Evolutionary conservation across 192 early-diverging fungal genomes (phyloP), one percentile per base, ranked within the genome.

Genomic region (Mortierella claussenii): DNA sequence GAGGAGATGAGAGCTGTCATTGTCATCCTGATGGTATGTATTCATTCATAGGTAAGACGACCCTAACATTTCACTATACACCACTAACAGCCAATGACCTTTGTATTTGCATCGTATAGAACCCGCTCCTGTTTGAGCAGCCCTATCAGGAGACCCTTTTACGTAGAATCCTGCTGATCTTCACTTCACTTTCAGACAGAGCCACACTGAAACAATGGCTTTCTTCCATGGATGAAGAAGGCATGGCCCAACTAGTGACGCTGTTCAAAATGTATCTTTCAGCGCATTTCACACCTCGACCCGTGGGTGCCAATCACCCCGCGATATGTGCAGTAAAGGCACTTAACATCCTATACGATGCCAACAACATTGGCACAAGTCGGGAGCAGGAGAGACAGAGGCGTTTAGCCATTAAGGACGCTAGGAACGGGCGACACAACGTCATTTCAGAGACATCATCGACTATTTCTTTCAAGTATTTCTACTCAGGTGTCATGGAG

Each of bases 261-360:
- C 52, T 83, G 9, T 85, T 88, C 63, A 80, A 83, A 30, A 49
- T 45, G 36, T 90, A 87, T 55, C 56, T 90, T 20, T 69, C 52
- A 11, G 76, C 75, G 11, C 86, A 89, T 42, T 82, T 79, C 44
- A 70, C 81, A 13, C 50, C 75, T n/a, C 71, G 62, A 18, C 80
- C 83, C 0, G 24, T 37, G 4, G 44, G 76, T 17, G 64, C 66
- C 0, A 79, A 81, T 30, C 85, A 88, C 18, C 80, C 79, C 3
- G 68, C 88, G 18, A 79, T 91, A 24, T 66, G 73, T 17, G 78
- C 81, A 13, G 81, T 91, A 33, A 81, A 84, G 53, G 80, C 60
- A 0, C 63, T 91, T 6, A 28, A 46, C 11, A 49, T 90, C 43
- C 78, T 90, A 18, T 87, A 85, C 52, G 57, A 61, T 11, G 86